phyloP scores from a whole-genome alignment of 2,329 filamentous ascomycete genomes.

The Rachicladosporium sp. region DNA sequence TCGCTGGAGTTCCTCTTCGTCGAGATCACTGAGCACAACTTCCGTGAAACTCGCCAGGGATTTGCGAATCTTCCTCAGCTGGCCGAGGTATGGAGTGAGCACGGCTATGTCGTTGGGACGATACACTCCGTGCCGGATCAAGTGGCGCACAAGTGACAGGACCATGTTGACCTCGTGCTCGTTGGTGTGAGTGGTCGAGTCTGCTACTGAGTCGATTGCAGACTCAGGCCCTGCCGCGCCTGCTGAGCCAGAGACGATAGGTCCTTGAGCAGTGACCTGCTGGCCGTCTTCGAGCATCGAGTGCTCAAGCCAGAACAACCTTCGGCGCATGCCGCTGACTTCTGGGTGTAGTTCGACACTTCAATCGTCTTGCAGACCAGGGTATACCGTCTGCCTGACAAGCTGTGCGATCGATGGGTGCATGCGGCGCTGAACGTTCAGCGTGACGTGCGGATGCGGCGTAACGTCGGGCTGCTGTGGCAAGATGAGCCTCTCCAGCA shows the following conservation, averaged over 20 bases:
- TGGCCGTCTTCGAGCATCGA: conserved; percentile 31
- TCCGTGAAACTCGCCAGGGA: conserved; percentile 40
- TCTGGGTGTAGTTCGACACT: conserved; percentile 29
- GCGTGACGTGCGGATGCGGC: conserved; percentile 26
- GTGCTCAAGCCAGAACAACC: conserved; percentile 54
- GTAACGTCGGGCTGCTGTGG: conserved; percentile 6
- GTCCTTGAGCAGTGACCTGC: conserved; percentile 5
- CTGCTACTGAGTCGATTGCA: conserved; percentile 1
- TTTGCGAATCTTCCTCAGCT: conserved; percentile 40
- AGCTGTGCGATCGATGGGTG: conserved; percentile 48
- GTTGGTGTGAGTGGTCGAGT: conserved; percentile 39
- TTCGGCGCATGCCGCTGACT: conserved; percentile 43
- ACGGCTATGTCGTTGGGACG: conserved; percentile 52
- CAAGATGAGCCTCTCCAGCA: conserved; percentile 47
- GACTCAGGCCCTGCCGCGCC: too few species aligned
- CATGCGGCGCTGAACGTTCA: conserved; percentile 55
- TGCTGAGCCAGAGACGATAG: too few species aligned
- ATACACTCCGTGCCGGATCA: conserved; percentile 54
- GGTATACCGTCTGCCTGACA: conserved; percentile 47
- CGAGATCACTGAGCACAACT: conserved; percentile 52
- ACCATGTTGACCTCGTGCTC: conserved; percentile 53
- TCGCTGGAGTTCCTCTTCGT: conserved; percentile 39
- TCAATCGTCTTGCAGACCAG: conserved; percentile 39
- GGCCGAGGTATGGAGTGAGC: conserved; percentile 52
- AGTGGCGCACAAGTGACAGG: conserved; percentile 48